Base-by-base conservation (phyloP, 306 rosid genomes). In the Delonix regia region DNA sequence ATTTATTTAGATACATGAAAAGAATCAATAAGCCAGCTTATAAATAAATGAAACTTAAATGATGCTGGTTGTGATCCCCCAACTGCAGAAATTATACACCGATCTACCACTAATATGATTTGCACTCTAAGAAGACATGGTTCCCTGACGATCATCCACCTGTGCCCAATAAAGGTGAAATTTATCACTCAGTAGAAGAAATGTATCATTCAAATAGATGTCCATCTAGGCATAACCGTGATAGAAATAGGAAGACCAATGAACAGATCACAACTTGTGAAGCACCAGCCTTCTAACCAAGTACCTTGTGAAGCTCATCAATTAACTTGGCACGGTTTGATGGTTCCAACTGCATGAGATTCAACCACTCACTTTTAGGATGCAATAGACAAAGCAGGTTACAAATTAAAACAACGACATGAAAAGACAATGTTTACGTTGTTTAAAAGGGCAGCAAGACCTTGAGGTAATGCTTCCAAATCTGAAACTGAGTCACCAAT, bases 381-480 rank as follows among this genome's bases (percentile, higher is more conserved):
- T 80, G 19, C 78, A 38, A 73, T 39, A 55, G 36, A 59, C 14
- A n/a, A 27, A 83, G 34, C 64, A 64, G 79, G 16, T 57, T 63
- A 80, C 71, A 62, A 45, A 56, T 33, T 4, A 66, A 28, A 52
- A 1, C 65, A 49, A 6, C 5, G 56, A 49, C 22, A 18, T 12
- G 57, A 53, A 47, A 56, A 5, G 22, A 39, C 2, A 36, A 25
- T 52, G n/a, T 14, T 52, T 88, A 94, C 98, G 92, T 94, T 92
- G 97, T 90, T 90, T 86, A 94, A 74, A 87, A 94, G 93, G 76
- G 94, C 86, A 47, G 97, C 92, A 76, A 94, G 93, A 80, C 97
- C 97, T 82, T 88, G 97, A 82, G 98, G 97, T 72, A 94, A 84
- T 76, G 97, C 97, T 85, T 90, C 91, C 88, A 94, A 85, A 89